Evolutionary conservation across 768 basidiomycete species (phyloP), one percentile per base, ranked within the genome.

Genomic region (Nevesoporus exiguus): DNA sequence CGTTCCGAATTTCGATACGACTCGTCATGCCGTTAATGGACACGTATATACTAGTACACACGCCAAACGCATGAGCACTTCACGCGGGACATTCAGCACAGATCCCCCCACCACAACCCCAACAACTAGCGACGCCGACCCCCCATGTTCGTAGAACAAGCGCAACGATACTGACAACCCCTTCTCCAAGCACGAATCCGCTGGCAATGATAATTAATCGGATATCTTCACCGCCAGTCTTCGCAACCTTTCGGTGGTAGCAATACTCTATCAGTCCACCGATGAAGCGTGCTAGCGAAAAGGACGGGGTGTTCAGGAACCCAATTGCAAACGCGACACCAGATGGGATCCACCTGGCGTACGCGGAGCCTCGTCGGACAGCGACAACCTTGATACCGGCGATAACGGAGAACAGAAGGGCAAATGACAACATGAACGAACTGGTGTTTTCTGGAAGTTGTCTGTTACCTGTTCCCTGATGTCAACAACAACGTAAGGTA

Each of bases 181-280:
- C 96, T 68, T 98, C 96, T 19, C 96, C 96, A 17, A 98, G 76
- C 24, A 98, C 95, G 68, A 98, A 97, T 3, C 96, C 96, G 68
- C 90, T 93, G 7, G 95, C 96, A 37, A 96, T 77, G 24, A 98
- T 83, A 62, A 98, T 87, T 33, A 95, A 73, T 30, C 81, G 75
- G 54, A 93, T 90, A 55, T 87, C 86, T 52, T 76, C 75, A 25
- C 73, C 72, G 55, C 81, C 78, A 15, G 66, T 61, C 56, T 76
- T 81, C 24, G 77, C 75, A 62, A 75, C 72, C 34, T 76, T 73
- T 24, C 73, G 79, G 56, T 82, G 79, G 63, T 86, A 92, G 25
- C 81, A 66, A 61, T 86, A 82, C 62, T 96, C 93, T 59, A 90
- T 71, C 57, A 90, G 67, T 3, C 96, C 96, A 34, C 96, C 96